Evolutionary conservation across 1,284 basidiomycete species (phyloP).

Genomic region (Boletellus deceptivus): DNA sequence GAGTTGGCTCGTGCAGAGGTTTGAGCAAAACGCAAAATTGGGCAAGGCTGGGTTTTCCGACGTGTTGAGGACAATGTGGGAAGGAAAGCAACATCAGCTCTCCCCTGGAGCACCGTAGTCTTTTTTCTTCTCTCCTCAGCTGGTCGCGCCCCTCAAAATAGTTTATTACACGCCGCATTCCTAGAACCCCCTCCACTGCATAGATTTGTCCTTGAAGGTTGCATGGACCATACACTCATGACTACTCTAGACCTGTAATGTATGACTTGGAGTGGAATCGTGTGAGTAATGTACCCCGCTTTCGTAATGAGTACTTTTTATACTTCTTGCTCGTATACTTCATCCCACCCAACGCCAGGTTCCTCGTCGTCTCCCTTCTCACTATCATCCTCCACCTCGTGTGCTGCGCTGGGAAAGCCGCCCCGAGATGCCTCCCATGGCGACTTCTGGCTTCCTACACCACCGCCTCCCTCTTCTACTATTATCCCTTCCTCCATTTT

Average conservation of each 20-base stretch:
- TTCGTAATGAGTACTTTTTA: constrained; percentile 17
- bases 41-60: constrained; percentile 87
- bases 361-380: constrained; percentile 34
- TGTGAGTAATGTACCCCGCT: neutral
- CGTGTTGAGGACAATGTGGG: constrained; percentile 75
- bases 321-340: constrained; percentile 43
- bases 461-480: constrained; percentile 47
- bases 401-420: constrained; percentile 9
- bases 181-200: constrained; percentile 17
- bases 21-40: constrained; percentile 83
- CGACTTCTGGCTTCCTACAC: constrained; percentile 19
- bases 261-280: constrained; percentile 10
- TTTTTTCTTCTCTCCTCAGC: neutral
- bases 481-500: constrained; percentile 50
- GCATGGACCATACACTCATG: constrained; percentile 29
- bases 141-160: constrained; percentile 1
- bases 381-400: constrained; percentile 29
- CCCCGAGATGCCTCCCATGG: constrained; percentile 14
- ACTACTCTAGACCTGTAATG: constrained; percentile 28
- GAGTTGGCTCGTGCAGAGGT: constrained; percentile 79
- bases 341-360: constrained; percentile 37
- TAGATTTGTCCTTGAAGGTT: constrained; percentile 27
- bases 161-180: constrained; percentile 10
- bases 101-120: constrained; percentile 23
- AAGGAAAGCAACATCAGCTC: constrained; percentile 46